Evolutionary conservation across 306 rosid species (phyloP), one percentile per base, ranked within the genome.

Genomic region (Trifolium dubium): DNA sequence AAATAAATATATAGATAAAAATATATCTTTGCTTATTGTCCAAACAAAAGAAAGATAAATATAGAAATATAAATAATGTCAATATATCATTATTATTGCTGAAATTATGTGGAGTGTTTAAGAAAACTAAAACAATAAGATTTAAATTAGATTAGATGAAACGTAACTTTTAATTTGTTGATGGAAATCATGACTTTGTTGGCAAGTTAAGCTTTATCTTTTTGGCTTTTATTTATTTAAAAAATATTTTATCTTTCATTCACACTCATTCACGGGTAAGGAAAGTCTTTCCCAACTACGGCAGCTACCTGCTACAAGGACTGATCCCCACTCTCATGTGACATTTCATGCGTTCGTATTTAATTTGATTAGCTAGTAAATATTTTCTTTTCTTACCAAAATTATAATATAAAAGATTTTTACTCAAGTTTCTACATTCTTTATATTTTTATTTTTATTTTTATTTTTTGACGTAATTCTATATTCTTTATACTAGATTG

Each of bases 241-340:
- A 47, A 30, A 23, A 28, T 15, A 73, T 58, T 41, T 51, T 81
- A 18, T 77, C 41, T 73, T 77, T 50, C 37, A 55, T 23, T 61
- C 64, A 64, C 62, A 64, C 62, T 75, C 79, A 84, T 84, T 56
- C 63, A 23, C 63, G 63, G 84, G 85, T 51, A 29, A 28, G 71
- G 71, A 65, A 76, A 64, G 78, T 58, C 28, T 59, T 77, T 60
- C 77, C 80, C 51, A 78, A 37, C 76, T 29, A 58, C 32, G 61
- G 63, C 75, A 68, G 68, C 70, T 58, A 79, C 83, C 87, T 80
- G 77, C 84, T 53, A 59, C 80, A 77, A 70, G 41, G 72, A 80
- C 83, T 71, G 75, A 75, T 77, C 39, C 60, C 28, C 60, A 59
- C 64, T 46, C 67, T 69, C 91, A 83, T 83, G 84, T 83, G 87